Percentiles rank a stretch among this genome's conserved stretches.
These are phyloP conservation scores for Rhodotorula taiwanensis DNA, from an alignment of 768 basidiomycete genomes.

Conservation along the genomic window DNA sequence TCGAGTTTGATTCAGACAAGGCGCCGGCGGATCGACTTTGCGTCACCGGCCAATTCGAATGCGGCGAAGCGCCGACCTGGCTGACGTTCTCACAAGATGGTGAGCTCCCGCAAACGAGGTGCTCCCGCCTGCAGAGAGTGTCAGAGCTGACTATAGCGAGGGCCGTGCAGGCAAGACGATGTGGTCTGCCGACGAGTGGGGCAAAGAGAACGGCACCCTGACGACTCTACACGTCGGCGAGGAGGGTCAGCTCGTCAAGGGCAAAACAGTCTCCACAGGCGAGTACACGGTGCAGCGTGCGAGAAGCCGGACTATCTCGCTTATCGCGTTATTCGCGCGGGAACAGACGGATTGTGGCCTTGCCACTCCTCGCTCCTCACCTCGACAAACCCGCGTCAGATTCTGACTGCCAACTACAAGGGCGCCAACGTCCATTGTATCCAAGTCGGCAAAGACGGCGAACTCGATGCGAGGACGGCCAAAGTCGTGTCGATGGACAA, in stretches of 20 bases:
- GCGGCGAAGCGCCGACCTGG: conserved; percentile 26
- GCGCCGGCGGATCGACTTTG: not conserved
- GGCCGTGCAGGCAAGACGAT: too few species aligned
- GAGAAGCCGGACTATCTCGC: too few species aligned
- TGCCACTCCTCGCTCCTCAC: conserved; percentile 10
- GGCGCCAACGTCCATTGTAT: not conserved
- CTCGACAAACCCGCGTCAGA: not conserved
- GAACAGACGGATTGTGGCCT: conserved; percentile 19
- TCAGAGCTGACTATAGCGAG: too few species aligned
- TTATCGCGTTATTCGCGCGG: too few species aligned
- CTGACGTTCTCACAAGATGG: conserved; percentile 10
- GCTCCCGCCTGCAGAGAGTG: too few species aligned
- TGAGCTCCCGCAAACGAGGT: too few species aligned
- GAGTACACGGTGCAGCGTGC: too few species aligned
- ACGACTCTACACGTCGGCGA: not conserved
- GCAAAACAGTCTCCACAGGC: conserved; percentile 4
- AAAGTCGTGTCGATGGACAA: not conserved
- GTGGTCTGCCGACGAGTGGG: conserved; percentile 25
- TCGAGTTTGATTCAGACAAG: conserved; percentile 1
- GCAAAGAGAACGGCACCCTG: not conserved
- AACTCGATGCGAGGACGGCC: not conserved
- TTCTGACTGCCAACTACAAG: conserved; percentile 25
- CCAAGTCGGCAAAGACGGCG: conserved; percentile 8
- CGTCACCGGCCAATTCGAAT: not conserved
- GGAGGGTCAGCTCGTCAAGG: not conserved